Conservation (phyloP, 371 early-diverging fungal species). For the Rozella allomycis region DNA sequence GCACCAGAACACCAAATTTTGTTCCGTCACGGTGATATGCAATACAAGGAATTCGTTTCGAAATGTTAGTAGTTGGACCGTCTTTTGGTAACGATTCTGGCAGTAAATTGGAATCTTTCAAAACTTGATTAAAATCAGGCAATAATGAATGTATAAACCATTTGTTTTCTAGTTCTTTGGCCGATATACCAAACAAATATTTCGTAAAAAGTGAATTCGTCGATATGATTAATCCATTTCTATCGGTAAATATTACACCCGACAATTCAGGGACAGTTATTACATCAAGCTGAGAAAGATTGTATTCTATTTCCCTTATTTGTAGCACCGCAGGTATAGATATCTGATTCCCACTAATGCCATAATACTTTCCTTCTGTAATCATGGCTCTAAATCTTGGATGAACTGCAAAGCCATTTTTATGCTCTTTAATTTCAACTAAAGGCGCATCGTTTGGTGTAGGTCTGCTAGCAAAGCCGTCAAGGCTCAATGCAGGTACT, state of each 20-base stretch:
- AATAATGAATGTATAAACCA: conserved; percentile 27
- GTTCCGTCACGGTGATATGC: conserved; percentile 42
- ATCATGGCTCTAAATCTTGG: too few species aligned
- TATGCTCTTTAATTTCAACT: too few species aligned
- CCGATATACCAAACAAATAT: conserved; percentile 39
- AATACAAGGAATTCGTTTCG: too few species aligned
- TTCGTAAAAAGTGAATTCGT: conserved; percentile 39
- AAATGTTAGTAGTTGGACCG: too few species aligned
- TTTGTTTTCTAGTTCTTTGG: conserved; percentile 23
- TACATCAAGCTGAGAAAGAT: conserved; percentile 19
- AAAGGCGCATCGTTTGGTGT: too few species aligned
- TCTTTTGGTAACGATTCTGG: conserved; percentile 19
- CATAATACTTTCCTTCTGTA: too few species aligned
- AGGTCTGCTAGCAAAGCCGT: too few species aligned
- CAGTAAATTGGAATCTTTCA: conserved; percentile 7
- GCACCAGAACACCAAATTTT: conserved; percentile 33
- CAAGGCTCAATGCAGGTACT: too few species aligned
- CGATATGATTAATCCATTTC: conserved; percentile 29
- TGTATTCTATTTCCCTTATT: too few species aligned
- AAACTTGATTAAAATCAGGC: conserved; percentile 35
- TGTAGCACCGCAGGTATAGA: too few species aligned
- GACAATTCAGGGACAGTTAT: conserved; percentile 43
- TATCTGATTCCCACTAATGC: too few species aligned
- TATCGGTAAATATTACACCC: conserved; percentile 35
- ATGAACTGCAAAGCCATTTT: too few species aligned